phyloP scores from a whole-genome alignment of 2,329 filamentous ascomycete genomes.

The Boeremia exigua region DNA sequence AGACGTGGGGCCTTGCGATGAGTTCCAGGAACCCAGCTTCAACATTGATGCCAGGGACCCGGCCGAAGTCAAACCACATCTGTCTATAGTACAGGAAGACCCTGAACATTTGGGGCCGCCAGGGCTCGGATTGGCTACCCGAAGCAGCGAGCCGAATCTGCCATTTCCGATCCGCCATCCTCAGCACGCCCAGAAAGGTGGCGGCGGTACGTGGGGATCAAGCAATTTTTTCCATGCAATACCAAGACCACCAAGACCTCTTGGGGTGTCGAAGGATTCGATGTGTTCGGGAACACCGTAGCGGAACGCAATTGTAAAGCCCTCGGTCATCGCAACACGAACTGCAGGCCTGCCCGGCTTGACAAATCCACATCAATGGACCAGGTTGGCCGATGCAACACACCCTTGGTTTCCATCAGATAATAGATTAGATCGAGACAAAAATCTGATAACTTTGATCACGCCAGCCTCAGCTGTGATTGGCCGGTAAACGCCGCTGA shows the following conservation, averaged over 20 bases:
- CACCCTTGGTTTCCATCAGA: conserved; percentile 28
- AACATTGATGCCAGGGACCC: neutral
- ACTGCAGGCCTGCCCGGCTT: neutral
- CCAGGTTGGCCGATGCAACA: neutral
- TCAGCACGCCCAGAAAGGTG: conserved; percentile 9
- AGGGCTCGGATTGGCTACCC: conserved; percentile 12
- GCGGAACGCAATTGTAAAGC: no score
- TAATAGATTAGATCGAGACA: conserved; percentile 38
- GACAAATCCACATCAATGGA: conserved; percentile 7
- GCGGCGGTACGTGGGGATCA: conserved; percentile 16
- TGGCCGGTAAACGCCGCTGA: conserved; percentile 21
- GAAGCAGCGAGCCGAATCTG: neutral
- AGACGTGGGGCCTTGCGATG: neutral
- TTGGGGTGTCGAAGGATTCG: neutral
- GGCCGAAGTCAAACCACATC: conserved; percentile 2
- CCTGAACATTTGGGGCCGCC: conserved; percentile 1
- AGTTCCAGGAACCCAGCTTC: neutral
- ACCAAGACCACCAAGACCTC: conserved; percentile 1
- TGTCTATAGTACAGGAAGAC: neutral
- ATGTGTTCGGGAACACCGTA: neutral
- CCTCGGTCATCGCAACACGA: neutral
- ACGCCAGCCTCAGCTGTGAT: conserved; percentile 13
- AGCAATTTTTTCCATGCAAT: conserved; percentile 15
- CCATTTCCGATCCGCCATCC: neutral
- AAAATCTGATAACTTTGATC: conserved; percentile 33